Evolutionary conservation across 306 rosid genomes (phyloP).

Genomic region (Quercus glauca): DNA sequence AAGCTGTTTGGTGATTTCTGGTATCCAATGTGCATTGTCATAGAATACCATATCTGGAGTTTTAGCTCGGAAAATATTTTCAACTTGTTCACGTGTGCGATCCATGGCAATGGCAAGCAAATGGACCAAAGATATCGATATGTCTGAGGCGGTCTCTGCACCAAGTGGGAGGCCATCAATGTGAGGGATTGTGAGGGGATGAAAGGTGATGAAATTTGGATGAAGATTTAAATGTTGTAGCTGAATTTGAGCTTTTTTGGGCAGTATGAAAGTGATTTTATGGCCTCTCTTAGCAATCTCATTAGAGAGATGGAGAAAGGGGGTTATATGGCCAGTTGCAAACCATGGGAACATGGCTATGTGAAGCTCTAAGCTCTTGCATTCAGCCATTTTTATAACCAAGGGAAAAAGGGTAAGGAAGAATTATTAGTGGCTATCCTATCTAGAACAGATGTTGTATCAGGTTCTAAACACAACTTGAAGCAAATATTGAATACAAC

Average conservation of each 20-base stretch:
- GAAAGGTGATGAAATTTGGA: conserved; percentile 42
- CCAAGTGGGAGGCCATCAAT: conserved; percentile 44
- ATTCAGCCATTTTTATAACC: too few species aligned
- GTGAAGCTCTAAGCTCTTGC: conserved; percentile 14
- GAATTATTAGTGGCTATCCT: too few species aligned
- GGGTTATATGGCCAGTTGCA: conserved; percentile 58
- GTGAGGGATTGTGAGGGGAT: conserved; percentile 26
- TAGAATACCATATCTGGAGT: conserved; percentile 37
- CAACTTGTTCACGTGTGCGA: conserved; percentile 32
- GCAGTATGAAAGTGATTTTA: conserved; percentile 29
- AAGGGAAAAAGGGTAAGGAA: too few species aligned
- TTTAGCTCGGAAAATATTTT: background rate
- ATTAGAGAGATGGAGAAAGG: conserved; percentile 47
- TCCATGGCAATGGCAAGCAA: conserved; percentile 37
- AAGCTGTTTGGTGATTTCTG: conserved; percentile 5
- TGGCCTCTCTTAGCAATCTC: conserved; percentile 51
- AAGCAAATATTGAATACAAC: too few species aligned
- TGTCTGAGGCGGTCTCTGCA: conserved; percentile 46
- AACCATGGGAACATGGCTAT: conserved; percentile 55
- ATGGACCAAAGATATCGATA: conserved; percentile 15
- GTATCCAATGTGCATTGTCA: conserved; percentile 51
- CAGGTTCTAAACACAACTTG: too few species aligned
- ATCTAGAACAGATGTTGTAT: too few species aligned
- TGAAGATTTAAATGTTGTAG: conserved; percentile 26
- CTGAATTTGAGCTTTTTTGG: conserved; percentile 31